Conservation (phyloP, 1,284 basidiomycete species). For the Cystobasidiaceae sp. region DNA sequence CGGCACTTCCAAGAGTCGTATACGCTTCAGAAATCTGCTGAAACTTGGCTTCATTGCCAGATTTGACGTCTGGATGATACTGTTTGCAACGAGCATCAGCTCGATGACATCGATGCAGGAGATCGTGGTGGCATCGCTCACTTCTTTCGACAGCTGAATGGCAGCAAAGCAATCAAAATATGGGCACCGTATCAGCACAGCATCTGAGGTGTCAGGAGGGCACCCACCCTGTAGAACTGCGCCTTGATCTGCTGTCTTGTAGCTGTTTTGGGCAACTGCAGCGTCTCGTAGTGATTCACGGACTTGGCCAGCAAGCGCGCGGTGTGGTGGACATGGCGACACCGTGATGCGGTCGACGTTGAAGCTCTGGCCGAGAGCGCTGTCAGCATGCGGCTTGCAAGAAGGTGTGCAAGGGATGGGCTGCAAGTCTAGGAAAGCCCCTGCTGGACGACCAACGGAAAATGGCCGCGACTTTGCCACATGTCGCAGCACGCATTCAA, state of each 20-base stretch:
- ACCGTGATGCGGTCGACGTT: background rate
- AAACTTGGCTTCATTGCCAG: constrained; percentile 18
- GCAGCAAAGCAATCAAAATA: background rate
- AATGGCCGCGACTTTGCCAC: background rate
- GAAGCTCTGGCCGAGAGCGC: too few relatives aligned
- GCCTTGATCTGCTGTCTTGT: constrained; percentile 30
- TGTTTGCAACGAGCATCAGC: constrained; percentile 1
- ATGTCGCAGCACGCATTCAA: too few relatives aligned
- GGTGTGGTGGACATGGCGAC: background rate
- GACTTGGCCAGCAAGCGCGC: background rate
- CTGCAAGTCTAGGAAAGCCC: too few relatives aligned
- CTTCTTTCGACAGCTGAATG: constrained; percentile 28
- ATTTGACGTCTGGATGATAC: constrained; percentile 29
- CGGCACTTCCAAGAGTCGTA: constrained; percentile 24
- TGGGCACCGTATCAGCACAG: background rate
- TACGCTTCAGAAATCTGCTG: constrained; percentile 30
- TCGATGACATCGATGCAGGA: background rate
- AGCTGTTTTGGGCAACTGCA: constrained; percentile 16
- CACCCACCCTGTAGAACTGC: constrained; percentile 27
- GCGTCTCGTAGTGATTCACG: constrained; percentile 24
- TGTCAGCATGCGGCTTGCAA: too few relatives aligned
- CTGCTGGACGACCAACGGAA: background rate
- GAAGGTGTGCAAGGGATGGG: too few relatives aligned
- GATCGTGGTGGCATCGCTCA: background rate
- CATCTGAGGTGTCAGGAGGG: background rate